phyloP scores from a whole-genome alignment of 805 yeast genomes.

The Yueomyces sinensis region DNA sequence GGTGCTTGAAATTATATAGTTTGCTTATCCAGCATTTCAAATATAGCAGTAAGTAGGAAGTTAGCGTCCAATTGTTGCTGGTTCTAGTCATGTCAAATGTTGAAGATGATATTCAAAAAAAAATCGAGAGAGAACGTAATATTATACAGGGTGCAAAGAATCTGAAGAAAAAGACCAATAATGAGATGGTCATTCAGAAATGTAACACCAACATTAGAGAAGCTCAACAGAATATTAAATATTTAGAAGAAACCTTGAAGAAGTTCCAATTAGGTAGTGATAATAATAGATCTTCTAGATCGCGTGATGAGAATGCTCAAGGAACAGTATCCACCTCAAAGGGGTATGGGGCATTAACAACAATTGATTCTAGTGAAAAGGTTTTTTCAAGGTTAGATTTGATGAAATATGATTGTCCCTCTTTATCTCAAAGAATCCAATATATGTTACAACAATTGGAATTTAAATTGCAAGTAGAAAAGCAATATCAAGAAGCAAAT shows the following conservation, averaged over 20 bases:
- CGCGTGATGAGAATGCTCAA: not conserved
- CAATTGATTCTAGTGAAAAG: constrained; percentile 24
- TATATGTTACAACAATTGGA: constrained; percentile 91
- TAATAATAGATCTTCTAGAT: constrained; percentile 3
- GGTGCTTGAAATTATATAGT: too few relatives aligned
- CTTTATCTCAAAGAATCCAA: constrained; percentile 87
- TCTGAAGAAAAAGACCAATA: constrained; percentile 64
- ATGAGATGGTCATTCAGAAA: constrained; percentile 73
- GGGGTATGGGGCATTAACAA: constrained; percentile 25
- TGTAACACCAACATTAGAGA: constrained; percentile 87
- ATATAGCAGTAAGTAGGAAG: too few relatives aligned
- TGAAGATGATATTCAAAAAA: constrained; percentile 56
- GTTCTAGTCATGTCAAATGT: constrained; percentile 8
- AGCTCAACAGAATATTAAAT: constrained; percentile 82
- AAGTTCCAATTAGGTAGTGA: constrained; percentile 30
- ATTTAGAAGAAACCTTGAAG: constrained; percentile 63
- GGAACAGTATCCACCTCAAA: not conserved
- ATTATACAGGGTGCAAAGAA: constrained; percentile 80
- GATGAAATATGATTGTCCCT: constrained; percentile 85
- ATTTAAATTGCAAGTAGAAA: constrained; percentile 86
- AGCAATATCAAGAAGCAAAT: constrained; percentile 85
- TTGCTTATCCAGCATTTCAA: too few relatives aligned
- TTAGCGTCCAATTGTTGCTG: too few relatives aligned
- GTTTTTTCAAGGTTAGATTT: constrained; percentile 61
- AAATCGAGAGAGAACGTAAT: constrained; percentile 79